These are phyloP conservation scores for Aureobasidium zeae DNA, from an alignment of 2,329 filamentous ascomycete species.

Conservation along the genomic window DNA sequence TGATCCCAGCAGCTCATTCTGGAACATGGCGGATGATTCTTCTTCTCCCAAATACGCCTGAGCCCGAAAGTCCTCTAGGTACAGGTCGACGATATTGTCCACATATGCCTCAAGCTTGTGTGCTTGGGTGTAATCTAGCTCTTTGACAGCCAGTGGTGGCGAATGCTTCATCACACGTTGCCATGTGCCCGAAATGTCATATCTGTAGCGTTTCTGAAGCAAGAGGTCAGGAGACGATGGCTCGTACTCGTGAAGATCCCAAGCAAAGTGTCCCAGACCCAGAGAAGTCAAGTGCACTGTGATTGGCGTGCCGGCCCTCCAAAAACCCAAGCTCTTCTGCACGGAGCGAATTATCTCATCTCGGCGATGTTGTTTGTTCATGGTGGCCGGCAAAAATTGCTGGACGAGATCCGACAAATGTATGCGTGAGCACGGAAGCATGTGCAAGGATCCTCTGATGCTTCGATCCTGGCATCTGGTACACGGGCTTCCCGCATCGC, in stretches of 20 bases:
- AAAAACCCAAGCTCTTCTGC: slow-evolving; percentile 33
- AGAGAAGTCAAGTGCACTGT: slow-evolving; percentile 34
- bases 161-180: slow-evolving; percentile 31
- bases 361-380: slow-evolving; percentile 3
- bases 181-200: slow-evolving; percentile 18
- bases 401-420: slow-evolving; percentile 37
- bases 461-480: slow-evolving; percentile 26
- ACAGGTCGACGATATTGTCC: slow-evolving; percentile 33
- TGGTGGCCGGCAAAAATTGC: slow-evolving; percentile 34
- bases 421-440: slow-evolving; percentile 37
- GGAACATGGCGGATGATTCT: slow-evolving; percentile 1
- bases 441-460: slow-evolving; percentile 31
- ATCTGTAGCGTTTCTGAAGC: slow-evolving; percentile 34
- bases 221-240: slow-evolving; percentile 34
- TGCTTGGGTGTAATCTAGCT: slow-evolving; percentile 37
- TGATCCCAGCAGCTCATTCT: background rate
- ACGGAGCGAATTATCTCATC: slow-evolving; percentile 28
- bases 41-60: slow-evolving; percentile 39
- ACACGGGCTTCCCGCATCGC: slow-evolving; percentile 25
- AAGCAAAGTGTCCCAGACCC: slow-evolving; percentile 36
- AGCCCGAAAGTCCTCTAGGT: slow-evolving; percentile 34
- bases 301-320: slow-evolving; percentile 29
- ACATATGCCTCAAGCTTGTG: slow-evolving; percentile 38
- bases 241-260: slow-evolving; percentile 39
- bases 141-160: slow-evolving; percentile 38